Conservation (phyloP, 768 basidiomycete genomes). For the Rossbeevera mucosa region DNA sequence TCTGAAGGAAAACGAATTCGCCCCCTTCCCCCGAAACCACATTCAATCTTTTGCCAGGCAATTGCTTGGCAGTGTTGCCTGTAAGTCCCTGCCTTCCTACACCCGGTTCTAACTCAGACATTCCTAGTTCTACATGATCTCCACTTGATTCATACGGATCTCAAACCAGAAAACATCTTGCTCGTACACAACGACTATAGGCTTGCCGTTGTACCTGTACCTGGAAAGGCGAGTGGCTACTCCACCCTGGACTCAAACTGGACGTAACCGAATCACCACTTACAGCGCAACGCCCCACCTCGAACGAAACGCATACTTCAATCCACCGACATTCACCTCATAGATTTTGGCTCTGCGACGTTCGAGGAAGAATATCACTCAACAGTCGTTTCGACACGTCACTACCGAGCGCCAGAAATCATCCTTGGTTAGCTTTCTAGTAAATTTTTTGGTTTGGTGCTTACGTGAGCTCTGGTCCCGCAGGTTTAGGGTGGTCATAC, state of each 20-base stretch:
- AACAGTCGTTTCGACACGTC: slow-evolving; percentile 94
- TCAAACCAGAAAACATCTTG: slow-evolving; percentile 98
- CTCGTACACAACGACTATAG: slow-evolving; percentile 82
- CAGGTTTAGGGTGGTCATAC: slow-evolving; percentile 96
- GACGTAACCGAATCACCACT: slow-evolving; percentile 12
- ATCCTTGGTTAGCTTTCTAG: slow-evolving; percentile 72
- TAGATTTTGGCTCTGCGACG: slow-evolving; percentile 98
- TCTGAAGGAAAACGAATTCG: slow-evolving; percentile 95
- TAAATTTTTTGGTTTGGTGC: slow-evolving; percentile 12
- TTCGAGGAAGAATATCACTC: slow-evolving; percentile 99
- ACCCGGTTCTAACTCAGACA: slow-evolving; percentile 1
- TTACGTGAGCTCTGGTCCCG: slow-evolving; percentile 8
- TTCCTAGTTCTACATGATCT: slow-evolving; percentile 81
- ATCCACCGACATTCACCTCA: slow-evolving; percentile 89
- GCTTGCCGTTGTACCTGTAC: slow-evolving; percentile 51
- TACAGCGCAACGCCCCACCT: slow-evolving; percentile 59
- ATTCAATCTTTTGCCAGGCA: slow-evolving; percentile 95
- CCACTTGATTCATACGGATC: slow-evolving; percentile 92
- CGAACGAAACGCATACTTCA: slow-evolving; percentile 74
- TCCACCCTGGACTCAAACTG: background rate
- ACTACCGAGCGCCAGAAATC: slow-evolving; percentile 98
- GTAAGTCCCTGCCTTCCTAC: slow-evolving; percentile 47
- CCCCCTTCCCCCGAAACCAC: slow-evolving; percentile 92
- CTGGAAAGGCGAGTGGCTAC: slow-evolving; percentile 53
- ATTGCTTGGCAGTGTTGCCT: slow-evolving; percentile 87